These are phyloP conservation scores for Fusarium sacchari DNA, from an alignment of 2,329 filamentous ascomycete genomes.

Conservation along the genomic window DNA sequence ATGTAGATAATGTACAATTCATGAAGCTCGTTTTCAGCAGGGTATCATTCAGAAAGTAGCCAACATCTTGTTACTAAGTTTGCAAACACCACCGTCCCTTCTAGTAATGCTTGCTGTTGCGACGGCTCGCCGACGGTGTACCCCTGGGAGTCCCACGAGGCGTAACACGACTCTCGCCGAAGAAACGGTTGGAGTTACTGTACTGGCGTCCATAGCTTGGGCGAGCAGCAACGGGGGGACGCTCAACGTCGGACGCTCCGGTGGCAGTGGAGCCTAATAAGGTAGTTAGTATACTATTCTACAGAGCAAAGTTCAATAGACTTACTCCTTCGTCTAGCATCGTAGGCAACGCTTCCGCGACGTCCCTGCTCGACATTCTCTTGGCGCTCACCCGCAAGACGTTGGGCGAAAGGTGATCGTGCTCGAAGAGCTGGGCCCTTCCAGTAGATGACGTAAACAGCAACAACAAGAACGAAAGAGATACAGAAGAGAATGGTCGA, in stretches of 20 bases:
- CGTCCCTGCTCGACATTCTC: slow-evolving; percentile 45
- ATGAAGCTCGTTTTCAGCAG: no score
- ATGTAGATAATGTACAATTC: no score
- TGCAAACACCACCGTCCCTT: no score
- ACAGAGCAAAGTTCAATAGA: no score
- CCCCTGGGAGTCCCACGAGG: slow-evolving; percentile 51
- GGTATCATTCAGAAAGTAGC: no score
- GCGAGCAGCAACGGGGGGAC: slow-evolving; percentile 23
- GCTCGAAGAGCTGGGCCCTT: slow-evolving; percentile 69
- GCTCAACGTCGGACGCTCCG: slow-evolving; percentile 13
- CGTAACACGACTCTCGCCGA: slow-evolving; percentile 54
- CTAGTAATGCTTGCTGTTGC: slow-evolving; percentile 14
- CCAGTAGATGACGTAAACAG: slow-evolving; percentile 75
- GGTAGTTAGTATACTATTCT: neutral
- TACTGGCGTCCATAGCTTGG: slow-evolving; percentile 43
- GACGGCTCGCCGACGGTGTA: slow-evolving; percentile 51
- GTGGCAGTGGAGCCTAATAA: slow-evolving; percentile 39
- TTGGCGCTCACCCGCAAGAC: slow-evolving; percentile 59
- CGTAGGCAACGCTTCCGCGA: slow-evolving; percentile 42
- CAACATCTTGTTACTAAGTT: no score
- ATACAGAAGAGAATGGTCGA: slow-evolving; percentile 72
- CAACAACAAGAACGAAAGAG: slow-evolving; percentile 67
- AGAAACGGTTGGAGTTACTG: slow-evolving; percentile 55
- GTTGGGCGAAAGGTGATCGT: slow-evolving; percentile 72
- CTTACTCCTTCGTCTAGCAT: slow-evolving; percentile 45